Conservation (phyloP, 805 yeast genomes). For the Candida alai region DNA sequence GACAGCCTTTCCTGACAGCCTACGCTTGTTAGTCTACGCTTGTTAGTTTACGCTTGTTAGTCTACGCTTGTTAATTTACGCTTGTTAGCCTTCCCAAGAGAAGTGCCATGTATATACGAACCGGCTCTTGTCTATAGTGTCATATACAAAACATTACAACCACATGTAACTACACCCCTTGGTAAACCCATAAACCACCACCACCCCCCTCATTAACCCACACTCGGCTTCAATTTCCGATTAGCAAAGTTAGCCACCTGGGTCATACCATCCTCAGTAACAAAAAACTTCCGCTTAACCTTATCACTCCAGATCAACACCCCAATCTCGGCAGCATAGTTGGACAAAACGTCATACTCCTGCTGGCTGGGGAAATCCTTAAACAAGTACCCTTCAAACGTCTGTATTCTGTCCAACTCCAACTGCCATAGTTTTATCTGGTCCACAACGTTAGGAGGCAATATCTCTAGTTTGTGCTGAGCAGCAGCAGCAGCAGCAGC, state of each 20-base stretch:
- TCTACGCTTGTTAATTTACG: too few species aligned
- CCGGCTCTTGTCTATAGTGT: not conserved
- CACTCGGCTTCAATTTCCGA: slow-evolving; percentile 35
- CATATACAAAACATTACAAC: too few species aligned
- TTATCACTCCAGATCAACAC: slow-evolving; percentile 86
- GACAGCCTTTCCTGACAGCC: too few species aligned
- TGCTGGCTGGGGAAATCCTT: slow-evolving; percentile 75
- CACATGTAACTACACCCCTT: too few species aligned
- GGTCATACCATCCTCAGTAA: slow-evolving; percentile 78
- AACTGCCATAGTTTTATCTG: slow-evolving; percentile 95
- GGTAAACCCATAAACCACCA: too few species aligned
- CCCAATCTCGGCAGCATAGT: slow-evolving; percentile 88
- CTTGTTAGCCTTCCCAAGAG: too few species aligned
- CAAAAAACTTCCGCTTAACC: slow-evolving; percentile 69
- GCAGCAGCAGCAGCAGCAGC: too few species aligned
- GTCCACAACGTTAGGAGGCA: slow-evolving; percentile 96
- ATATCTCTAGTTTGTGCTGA: slow-evolving; percentile 53
- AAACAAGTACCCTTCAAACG: slow-evolving; percentile 82
- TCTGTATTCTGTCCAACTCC: slow-evolving; percentile 86
- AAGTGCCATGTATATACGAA: slow-evolving; percentile 1
- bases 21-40: too few species aligned
- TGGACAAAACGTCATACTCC: slow-evolving; percentile 68
- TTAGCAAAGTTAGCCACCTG: slow-evolving; percentile 92
- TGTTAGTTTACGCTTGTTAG: too few species aligned
- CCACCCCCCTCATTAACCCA: too few species aligned